A percentile compares a stretch with the other conserved stretches of the same genome.
These are phyloP conservation scores for Akanthomyces dipterigenus DNA, from an alignment of 2,329 filamentous ascomycete genomes.

Conservation along the genomic window DNA sequence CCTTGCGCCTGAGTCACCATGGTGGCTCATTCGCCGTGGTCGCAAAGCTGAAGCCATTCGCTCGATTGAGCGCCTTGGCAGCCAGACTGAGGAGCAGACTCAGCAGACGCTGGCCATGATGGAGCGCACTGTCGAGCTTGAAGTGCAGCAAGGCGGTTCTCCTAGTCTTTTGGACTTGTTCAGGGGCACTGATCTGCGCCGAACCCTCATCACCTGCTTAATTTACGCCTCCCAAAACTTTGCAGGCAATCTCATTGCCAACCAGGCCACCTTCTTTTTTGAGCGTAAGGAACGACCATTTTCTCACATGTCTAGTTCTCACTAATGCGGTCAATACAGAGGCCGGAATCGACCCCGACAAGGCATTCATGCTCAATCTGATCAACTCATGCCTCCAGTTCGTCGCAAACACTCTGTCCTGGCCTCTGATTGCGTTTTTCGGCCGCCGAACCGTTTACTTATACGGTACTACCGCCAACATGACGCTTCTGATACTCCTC, in stretches of 20 bases:
- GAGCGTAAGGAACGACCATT: constrained; percentile 24
- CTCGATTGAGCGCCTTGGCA: constrained; percentile 41
- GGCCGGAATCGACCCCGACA: constrained; percentile 17
- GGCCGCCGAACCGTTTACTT: constrained; percentile 34
- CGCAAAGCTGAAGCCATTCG: constrained; percentile 34
- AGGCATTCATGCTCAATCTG: constrained; percentile 20
- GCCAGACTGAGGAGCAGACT: constrained; percentile 27
- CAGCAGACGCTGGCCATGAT: constrained; percentile 49
- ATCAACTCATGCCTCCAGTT: constrained; percentile 24
- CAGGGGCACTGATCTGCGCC: constrained; percentile 46
- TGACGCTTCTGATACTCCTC: constrained; percentile 29
- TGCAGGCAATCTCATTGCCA: constrained; percentile 54
- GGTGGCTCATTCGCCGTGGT: constrained; percentile 48
- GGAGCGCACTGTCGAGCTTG: constrained; percentile 47
- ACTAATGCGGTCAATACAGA: constrained; percentile 6
- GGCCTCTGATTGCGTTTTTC: constrained; percentile 30
- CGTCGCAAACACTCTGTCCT: constrained; percentile 28
- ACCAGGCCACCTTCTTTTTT: constrained; percentile 56
- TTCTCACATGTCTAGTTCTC: not conserved
- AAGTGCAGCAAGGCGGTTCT: constrained; percentile 33
- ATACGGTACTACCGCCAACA: constrained; percentile 27
- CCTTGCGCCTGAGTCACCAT: constrained; percentile 44
- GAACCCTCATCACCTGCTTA: constrained; percentile 49
- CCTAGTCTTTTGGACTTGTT: constrained; percentile 45
- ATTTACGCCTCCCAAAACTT: constrained; percentile 54